Conservation (phyloP, 768 basidiomycete species). For the Hygrophoropsis aurantiaca region DNA sequence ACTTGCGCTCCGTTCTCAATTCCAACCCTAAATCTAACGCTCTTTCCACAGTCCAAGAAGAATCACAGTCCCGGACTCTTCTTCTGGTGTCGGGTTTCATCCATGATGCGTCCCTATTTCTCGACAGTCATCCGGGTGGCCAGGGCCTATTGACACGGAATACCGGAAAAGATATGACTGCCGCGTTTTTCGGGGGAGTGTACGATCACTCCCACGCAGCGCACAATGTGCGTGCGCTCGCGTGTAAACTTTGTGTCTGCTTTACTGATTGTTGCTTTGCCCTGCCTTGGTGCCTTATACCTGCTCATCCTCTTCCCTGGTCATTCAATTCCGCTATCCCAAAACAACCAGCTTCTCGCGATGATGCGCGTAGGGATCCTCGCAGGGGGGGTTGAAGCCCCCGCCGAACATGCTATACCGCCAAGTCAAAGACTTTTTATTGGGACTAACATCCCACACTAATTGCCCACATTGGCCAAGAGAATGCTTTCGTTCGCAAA, state of each 20-base stretch:
- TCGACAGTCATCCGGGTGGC: conserved; percentile 82
- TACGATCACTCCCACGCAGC: conserved; percentile 85
- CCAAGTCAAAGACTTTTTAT: conserved; percentile 42
- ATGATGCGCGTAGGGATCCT: conserved; percentile 78
- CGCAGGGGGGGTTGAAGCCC: conserved; percentile 60
- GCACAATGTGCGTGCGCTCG: conserved; percentile 55
- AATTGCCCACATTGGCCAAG: not conserved
- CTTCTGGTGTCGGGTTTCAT: conserved; percentile 84
- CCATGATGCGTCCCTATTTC: conserved; percentile 75
- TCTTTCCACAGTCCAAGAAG: conserved; percentile 54
- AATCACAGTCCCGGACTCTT: conserved; percentile 62
- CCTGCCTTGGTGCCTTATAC: not conserved
- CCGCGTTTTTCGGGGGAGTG: conserved; percentile 82
- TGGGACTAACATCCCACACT: conserved; percentile 9
- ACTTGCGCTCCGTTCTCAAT: conserved; percentile 2
- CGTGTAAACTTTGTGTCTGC: not conserved
- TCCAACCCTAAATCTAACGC: conserved; percentile 1
- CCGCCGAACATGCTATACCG: conserved; percentile 43
- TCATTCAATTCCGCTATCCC: not conserved
- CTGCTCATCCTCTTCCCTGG: not conserved
- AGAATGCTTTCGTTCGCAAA: too few species aligned
- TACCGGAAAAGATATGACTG: conserved; percentile 81
- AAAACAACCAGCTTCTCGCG: conserved; percentile 54
- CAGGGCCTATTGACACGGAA: conserved; percentile 51
- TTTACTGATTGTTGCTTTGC: conserved; percentile 3